These are phyloP conservation scores for Russula ochroleuca DNA, from an alignment of 768 basidiomycete species.

Conservation along the genomic window DNA sequence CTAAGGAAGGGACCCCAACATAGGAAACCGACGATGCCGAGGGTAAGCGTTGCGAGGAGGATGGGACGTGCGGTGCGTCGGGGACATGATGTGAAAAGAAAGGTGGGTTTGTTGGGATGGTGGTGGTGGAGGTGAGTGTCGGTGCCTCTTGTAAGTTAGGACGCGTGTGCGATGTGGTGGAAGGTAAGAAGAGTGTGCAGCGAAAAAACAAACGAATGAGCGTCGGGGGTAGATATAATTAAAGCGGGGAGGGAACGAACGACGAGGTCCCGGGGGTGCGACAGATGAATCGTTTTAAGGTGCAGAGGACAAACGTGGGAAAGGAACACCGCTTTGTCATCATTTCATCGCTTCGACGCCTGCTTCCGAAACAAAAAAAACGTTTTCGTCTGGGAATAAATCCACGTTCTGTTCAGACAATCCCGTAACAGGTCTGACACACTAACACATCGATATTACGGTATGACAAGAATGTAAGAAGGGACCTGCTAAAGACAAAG, in stretches of 20 bases:
- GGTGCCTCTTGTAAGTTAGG: not conserved
- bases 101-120: not conserved
- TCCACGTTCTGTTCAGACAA: not conserved
- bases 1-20: slow-evolving; percentile 1
- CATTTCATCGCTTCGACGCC: not conserved
- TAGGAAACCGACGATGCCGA: slow-evolving; percentile 1
- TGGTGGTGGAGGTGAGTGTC: not conserved
- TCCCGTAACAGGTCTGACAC: not conserved
- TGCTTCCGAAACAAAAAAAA: too few species aligned
- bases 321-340: not conserved
- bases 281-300: not conserved
- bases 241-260: not conserved
- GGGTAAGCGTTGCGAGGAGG: not conserved
- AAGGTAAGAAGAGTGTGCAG: not conserved
- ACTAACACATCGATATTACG: not conserved
- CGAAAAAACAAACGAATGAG: not conserved
- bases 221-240: not conserved
- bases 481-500: slow-evolving; percentile 17
- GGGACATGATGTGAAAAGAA: slow-evolving; percentile 1
- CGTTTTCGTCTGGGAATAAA: not conserved
- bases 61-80: slow-evolving; percentile 6
- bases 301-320: not conserved
- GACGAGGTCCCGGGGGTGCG: not conserved
- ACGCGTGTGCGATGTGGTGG: not conserved
- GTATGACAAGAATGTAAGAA: not conserved